Base-by-base conservation (phyloP, 768 basidiomycete species). In the Galerina marginata region DNA sequence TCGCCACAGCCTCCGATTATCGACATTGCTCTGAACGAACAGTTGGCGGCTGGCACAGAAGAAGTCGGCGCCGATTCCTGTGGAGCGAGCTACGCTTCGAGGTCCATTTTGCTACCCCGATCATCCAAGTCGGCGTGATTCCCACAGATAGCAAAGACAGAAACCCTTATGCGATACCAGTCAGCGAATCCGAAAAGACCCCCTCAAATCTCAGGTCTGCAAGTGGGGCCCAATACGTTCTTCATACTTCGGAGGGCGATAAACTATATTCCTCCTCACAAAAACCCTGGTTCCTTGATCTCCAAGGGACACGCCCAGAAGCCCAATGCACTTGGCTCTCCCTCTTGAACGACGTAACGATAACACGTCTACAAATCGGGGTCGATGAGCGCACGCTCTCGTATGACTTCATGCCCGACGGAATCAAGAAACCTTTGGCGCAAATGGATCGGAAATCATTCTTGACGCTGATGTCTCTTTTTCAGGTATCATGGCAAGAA, bases 381-480 rank as follows among this genome's bases (percentile, higher is more conserved):
- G 48, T 57, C 16, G 36, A 47, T 37, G 56, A 48, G 47, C 46
- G 20, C 29, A 10, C 39, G 15, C 45, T 57, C 33, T 57, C 56
- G 36, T 57, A 57, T 33, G 56, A 57, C 40, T 57, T 57, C 56
- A 57, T 57, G 56, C 56, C 56, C 5, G 56, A 57, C 5, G 56
- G 56, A 38, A 49, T 57, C 47, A 57, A 48, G 46, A 57, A 57
- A 40, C 56, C 56, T 6, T 16, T 57, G n/a, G 56, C 56, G 14
- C 33, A 47, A 38, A 57, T 57, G 56, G 56, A 57, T 39, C 56
- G 56, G 26, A 57, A 57, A 33, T 57, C 56, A 11, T 57, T 48
- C 38, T 44, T 57, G 16, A 57, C 56, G 3, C 26, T 57, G 7
- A 57, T 57, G 56, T 47, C 56, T 20, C 46, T 57, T 20, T 57